A percentile compares a stretch with the other conserved stretches of the same genome.
Conservation (phyloP, 345 rosid species). For the Gossypium herbaceum region DNA sequence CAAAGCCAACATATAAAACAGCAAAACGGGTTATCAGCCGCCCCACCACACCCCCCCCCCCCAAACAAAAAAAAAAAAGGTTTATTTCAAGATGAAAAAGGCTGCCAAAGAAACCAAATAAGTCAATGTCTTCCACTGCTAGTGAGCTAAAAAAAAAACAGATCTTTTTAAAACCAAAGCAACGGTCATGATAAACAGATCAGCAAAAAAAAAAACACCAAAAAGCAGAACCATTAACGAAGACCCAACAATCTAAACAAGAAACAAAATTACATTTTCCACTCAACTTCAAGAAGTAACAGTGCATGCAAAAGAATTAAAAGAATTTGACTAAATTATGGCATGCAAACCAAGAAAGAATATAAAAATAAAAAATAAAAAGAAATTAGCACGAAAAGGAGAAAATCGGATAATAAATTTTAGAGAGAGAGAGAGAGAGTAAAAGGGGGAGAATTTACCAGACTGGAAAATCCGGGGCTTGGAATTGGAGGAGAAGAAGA, state of each 20-base stretch:
- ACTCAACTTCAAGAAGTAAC: neutral
- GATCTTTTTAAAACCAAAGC: slow-evolving; percentile 4
- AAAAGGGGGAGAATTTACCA: slow-evolving; percentile 8
- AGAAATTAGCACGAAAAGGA: neutral
- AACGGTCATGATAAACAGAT: slow-evolving; percentile 9
- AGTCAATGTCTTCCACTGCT: neutral
- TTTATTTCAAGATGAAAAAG: slow-evolving; percentile 3
- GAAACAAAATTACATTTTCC: neutral
- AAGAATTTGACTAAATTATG: neutral
- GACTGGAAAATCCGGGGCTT: slow-evolving; percentile 24
- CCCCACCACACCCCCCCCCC: neutral
- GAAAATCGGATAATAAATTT: slow-evolving; percentile 4
- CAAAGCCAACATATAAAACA: neutral
- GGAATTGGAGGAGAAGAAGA: slow-evolving; percentile 13
- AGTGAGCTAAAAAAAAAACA: neutral
- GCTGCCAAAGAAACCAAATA: neutral
- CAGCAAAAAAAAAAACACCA: neutral
- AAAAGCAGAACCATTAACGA: slow-evolving; percentile 11
- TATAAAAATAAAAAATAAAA: neutral
- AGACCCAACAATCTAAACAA: slow-evolving; percentile 15
- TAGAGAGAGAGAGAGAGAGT: neutral
- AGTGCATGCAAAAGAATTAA: neutral
- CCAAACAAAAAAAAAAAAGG: neutral
- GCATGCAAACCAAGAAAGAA: neutral
- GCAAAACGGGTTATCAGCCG: neutral